Evolutionary conservation across 331 rosid genomes (phyloP).

Genomic region (Stylosanthes scabra): DNA sequence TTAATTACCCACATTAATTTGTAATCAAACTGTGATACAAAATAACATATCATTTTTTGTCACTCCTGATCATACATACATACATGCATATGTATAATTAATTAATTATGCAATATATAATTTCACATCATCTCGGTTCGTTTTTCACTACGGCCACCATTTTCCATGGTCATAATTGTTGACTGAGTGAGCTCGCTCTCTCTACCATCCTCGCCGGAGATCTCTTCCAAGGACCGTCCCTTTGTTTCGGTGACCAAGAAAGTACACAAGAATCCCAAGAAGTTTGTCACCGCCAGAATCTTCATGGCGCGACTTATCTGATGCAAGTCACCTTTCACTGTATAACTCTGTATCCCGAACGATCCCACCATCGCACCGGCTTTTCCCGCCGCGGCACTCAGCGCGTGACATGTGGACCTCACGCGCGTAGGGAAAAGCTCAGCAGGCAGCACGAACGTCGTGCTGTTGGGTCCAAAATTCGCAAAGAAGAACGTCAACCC

Average conservation of each 20-base stretch:
- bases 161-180: background rate
- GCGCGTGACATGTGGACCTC: conserved; percentile 78
- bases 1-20: too few species aligned
- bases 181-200: conserved; percentile 35
- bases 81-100: too few species aligned
- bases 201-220: conserved; percentile 73
- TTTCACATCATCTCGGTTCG: background rate
- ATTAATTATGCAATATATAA: background rate
- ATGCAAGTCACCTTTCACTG: rapidly evolving
- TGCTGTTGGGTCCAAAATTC: conserved; percentile 78
- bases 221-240: conserved; percentile 85
- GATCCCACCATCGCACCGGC: conserved; percentile 69
- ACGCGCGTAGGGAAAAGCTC: conserved; percentile 80
- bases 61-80: too few species aligned
- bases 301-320: conserved; percentile 54
- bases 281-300: conserved; percentile 58
- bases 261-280: conserved; percentile 61
- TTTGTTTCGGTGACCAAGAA: conserved; percentile 76
- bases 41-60: background rate
- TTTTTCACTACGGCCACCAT: background rate
- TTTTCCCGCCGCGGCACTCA: conserved; percentile 73
- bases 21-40: background rate
- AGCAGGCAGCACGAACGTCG: conserved; percentile 76
- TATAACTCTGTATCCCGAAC: conserved; percentile 63
- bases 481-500: conserved; percentile 79